phyloP scores from a whole-genome alignment of 441 rosid genomes.

The Adansonia gregorii region DNA sequence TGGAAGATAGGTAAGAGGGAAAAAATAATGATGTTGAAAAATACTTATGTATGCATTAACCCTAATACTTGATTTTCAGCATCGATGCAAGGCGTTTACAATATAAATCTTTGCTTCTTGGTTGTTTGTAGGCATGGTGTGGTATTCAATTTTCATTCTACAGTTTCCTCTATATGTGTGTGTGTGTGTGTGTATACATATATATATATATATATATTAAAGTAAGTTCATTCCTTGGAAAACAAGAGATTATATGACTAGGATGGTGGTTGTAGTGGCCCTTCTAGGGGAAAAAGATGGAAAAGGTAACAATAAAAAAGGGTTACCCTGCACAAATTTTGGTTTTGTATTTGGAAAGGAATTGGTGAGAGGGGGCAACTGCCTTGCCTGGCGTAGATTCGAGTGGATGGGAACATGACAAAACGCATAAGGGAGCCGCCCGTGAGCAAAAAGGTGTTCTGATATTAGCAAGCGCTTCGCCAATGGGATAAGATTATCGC shows the following conservation, averaged over 20 bases:
- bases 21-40: constrained; percentile 33
- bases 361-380: neutral
- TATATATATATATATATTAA: no score
- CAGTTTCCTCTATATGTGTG: no score
- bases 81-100: constrained; percentile 10
- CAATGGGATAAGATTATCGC: neutral
- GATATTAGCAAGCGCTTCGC: neutral
- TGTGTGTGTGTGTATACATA: no score
- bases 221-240: neutral
- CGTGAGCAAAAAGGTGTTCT: neutral
- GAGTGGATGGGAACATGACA: constrained; percentile 2
- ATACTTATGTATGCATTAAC: constrained; percentile 42
- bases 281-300: neutral
- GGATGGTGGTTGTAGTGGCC: neutral
- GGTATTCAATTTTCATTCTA: no score
- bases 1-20: constrained; percentile 27
- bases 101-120: neutral
- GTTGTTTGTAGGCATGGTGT: no score
- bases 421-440: neutral
- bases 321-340: neutral
- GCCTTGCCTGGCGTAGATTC: neutral
- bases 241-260: neutral
- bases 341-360: neutral
- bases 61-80: constrained; percentile 40
- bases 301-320: neutral